Evolutionary conservation across 106 monocot species (phyloP), one percentile per base, ranked within the genome.

Genomic region (Allium sativum): DNA sequence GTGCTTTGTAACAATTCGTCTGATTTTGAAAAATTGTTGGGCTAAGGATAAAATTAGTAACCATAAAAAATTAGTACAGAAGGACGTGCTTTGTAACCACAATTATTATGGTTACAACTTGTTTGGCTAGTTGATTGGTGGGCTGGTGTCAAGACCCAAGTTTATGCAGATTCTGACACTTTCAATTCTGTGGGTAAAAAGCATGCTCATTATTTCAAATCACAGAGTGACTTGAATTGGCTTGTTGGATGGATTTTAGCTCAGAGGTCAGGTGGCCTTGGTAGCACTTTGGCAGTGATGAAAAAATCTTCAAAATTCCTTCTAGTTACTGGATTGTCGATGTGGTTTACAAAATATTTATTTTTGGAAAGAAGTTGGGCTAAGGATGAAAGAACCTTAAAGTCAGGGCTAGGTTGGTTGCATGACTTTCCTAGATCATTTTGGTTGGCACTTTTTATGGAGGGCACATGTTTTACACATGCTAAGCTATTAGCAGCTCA

Each of bases 181-280:
- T 85, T 78, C 62, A 41, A 79, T 47, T 76, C 65, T 65, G 73
- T 93, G 88, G 93, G 93, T 18, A 89, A 83, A 74, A 89, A 89
- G 65, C 93, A 93, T 68, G 89, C 89, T 93, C 61, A 58, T 93
- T 19, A 80, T 93, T 54, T 82, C 73, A 52, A 93, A 93, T 72
- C 93, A 93, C 69, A 82, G 72, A 93, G 93, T 68, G 93, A 93
- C 56, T 82, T 93, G 50, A 89, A 93, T 65, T 89, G 93, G 93
- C 85, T 93, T 66, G 85, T 93, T 75, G 89, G 93, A 70, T 93
- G 93, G 93, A 74, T 93, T 68, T 80, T 93, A 70, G 88, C 93
- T 71, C 89, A 93, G 93, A 81, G 89, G 21, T 80, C 85, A 42
- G 93, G 93, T 40, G 89, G 93, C 67, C 93, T 93, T 65, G 93